These are phyloP conservation scores for Tolypocladium tundrense DNA, from an alignment of 2,329 filamentous ascomycete genomes.

Conservation along the genomic window DNA sequence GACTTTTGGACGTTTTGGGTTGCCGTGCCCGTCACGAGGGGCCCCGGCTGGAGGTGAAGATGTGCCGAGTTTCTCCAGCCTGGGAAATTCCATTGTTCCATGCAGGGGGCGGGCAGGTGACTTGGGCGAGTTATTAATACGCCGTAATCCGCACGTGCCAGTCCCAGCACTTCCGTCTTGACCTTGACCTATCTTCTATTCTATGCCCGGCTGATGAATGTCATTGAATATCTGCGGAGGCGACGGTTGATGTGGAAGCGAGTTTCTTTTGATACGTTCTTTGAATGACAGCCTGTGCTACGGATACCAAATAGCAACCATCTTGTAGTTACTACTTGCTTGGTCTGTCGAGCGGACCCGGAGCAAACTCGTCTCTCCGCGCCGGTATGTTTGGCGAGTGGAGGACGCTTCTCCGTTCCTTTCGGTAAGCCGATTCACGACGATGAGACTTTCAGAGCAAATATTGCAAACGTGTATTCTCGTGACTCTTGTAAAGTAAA, in stretches of 20 bases:
- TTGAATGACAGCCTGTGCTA: background rate
- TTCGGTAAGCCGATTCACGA: background rate
- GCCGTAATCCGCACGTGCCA: background rate
- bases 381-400: background rate
- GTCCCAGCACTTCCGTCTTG: background rate
- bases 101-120: background rate
- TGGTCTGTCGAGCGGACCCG: background rate
- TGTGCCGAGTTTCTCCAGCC: slow-evolving; percentile 5
- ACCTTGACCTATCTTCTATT: background rate
- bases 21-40: slow-evolving; percentile 3
- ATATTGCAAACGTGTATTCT: background rate
- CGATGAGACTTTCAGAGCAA: background rate
- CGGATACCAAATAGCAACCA: background rate
- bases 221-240: background rate
- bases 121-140: background rate
- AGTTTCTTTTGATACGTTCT: background rate
- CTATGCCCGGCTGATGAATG: background rate
- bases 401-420: background rate
- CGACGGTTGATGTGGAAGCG: background rate
- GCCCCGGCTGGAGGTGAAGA: background rate
- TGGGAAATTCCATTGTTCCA: background rate
- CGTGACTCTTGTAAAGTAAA: background rate
- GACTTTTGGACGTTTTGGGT: background rate
- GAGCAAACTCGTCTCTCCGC: background rate
- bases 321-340: background rate